phyloP scores from a whole-genome alignment of 2,329 filamentous ascomycete genomes.

The Neurospora sp. region DNA sequence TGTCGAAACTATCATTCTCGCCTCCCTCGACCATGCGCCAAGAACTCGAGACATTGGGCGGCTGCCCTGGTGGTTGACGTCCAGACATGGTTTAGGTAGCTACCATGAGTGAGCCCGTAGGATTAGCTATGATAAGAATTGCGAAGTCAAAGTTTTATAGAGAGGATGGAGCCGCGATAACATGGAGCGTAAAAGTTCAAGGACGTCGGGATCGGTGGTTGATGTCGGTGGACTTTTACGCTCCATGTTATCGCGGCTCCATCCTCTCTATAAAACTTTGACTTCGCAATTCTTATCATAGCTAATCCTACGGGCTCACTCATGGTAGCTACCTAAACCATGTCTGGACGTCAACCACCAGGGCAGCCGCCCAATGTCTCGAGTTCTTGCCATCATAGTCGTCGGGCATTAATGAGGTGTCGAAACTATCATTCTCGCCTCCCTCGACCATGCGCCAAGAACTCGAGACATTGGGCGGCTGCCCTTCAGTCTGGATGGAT shows the following conservation, averaged over 20 bases:
- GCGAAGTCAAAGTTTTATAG: background rate
- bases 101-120: background rate
- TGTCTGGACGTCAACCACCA: background rate
- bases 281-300: background rate
- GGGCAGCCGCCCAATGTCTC: conserved; percentile 24
- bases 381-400: conserved; percentile 48
- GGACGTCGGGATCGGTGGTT: background rate
- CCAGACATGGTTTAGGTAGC: background rate
- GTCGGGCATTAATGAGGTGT: too few species aligned
- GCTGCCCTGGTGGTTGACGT: background rate
- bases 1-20: conserved; percentile 52
- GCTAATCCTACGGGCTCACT: background rate
- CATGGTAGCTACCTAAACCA: background rate
- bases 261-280: background rate
- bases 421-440: too few species aligned
- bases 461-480: too few species aligned
- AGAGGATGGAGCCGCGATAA: background rate
- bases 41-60: conserved; percentile 35
- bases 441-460: too few species aligned
- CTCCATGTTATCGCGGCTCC: background rate
- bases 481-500: conserved; percentile 22
- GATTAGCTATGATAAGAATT: background rate
- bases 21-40: conserved; percentile 52
- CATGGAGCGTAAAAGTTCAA: background rate
- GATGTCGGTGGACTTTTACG: too few species aligned